A percentile compares a stretch with the other conserved stretches of the same genome.
phyloP scores from a whole-genome alignment of 257 asterid species.

The Scutellaria barbata region DNA sequence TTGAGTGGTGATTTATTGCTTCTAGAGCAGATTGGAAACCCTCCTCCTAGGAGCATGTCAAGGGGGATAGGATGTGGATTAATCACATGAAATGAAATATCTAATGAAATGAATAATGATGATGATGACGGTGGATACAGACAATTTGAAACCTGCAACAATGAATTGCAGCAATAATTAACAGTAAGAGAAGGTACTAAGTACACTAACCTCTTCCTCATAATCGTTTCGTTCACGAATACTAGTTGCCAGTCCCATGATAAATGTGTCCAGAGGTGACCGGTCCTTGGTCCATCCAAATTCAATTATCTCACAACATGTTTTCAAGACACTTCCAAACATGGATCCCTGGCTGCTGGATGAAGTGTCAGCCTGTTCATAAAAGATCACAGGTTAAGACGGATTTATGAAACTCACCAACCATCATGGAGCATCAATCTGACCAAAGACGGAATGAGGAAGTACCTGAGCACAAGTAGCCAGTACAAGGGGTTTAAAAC shows the following conservation, averaged over 20 bases:
- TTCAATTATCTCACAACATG: conserved; percentile 86
- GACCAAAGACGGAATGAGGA: conserved; percentile 36
- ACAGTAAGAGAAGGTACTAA: conserved; percentile 27
- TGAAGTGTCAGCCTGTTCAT: conserved; percentile 80
- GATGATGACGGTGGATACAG: background rate
- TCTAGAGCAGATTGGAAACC: background rate
- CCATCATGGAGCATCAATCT: conserved; percentile 31
- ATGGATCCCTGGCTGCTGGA: conserved; percentile 79
- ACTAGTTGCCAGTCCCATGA: conserved; percentile 86
- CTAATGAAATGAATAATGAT: conserved; percentile 7
- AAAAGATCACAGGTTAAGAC: conserved; percentile 28
- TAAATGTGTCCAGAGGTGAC: conserved; percentile 94
- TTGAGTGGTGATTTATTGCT: conserved; percentile 11
- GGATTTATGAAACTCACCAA: conserved; percentile 31
- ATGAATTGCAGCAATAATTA: conserved; percentile 14
- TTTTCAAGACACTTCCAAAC: conserved; percentile 85
- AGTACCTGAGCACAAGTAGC: conserved; percentile 88
- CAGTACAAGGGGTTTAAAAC: conserved; percentile 85
- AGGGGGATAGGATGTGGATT: background rate
- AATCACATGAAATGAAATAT: background rate
- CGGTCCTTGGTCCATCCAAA: conserved; percentile 93
- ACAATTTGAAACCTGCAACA: conserved; percentile 17
- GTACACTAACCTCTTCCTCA: conserved; percentile 76
- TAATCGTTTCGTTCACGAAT: conserved; percentile 86
- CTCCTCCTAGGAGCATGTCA: background rate